Percentiles rank a stretch among this genome's conserved stretches.
Conservation (phyloP, 805 yeast genomes). For the Sungouiozyma ichnusensis region DNA sequence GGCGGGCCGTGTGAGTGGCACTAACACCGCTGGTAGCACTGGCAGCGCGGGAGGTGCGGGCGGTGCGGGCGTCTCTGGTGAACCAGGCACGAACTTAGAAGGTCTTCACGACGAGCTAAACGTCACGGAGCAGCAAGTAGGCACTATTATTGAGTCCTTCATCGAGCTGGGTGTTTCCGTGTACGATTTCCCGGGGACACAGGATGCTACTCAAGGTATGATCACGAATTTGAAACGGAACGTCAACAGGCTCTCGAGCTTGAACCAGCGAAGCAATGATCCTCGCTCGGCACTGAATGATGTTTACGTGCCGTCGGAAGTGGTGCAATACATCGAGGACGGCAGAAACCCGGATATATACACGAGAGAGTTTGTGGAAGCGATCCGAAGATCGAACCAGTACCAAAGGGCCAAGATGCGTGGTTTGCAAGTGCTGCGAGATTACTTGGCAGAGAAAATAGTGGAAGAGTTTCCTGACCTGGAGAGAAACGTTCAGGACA, state of each 20-base stretch:
- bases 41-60: too few species aligned
- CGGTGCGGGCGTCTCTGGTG: neutral
- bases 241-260: conserved; percentile 30
- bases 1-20: too few species aligned
- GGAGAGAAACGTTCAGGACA: conserved; percentile 44
- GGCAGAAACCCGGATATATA: conserved; percentile 96
- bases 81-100: neutral
- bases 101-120: conserved; percentile 22
- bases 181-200: conserved; percentile 88
- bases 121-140: conserved; percentile 27
- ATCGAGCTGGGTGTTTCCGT: conserved; percentile 85
- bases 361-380: conserved; percentile 92
- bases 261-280: conserved; percentile 27
- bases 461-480: conserved; percentile 73
- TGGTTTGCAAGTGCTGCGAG: conserved; percentile 55
- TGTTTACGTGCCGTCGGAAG: conserved; percentile 64
- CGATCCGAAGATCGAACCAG: conserved; percentile 83
- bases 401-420: conserved; percentile 73
- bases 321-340: conserved; percentile 84
- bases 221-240: conserved; percentile 32
- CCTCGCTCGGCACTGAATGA: conserved; percentile 27
- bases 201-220: conserved; percentile 55
- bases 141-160: conserved; percentile 62
- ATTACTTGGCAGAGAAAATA: conserved; percentile 58
- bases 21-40: too few species aligned